A percentile compares a stretch with the other conserved stretches of the same genome.
Conservation (phyloP, 2,329 filamentous ascomycete genomes). For the Pyrenophora graminea region DNA sequence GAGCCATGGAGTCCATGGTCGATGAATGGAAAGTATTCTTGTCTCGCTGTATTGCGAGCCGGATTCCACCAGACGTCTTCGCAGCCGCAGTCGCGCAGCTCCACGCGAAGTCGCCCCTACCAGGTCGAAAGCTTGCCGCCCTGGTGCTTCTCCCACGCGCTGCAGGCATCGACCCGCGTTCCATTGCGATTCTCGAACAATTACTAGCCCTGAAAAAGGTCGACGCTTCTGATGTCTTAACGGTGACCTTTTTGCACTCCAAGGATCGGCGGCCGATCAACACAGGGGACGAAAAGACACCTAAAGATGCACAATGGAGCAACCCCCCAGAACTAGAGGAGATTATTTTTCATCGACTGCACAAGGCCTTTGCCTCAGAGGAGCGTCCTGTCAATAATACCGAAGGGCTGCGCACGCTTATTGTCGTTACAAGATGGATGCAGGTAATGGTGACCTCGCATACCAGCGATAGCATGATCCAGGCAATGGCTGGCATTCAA, state of each 20-base stretch:
- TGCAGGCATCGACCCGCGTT: constrained; percentile 41
- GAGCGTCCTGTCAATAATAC: constrained; percentile 37
- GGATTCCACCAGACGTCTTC: constrained; percentile 41
- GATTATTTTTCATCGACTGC: constrained; percentile 43
- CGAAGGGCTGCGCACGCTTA: constrained; percentile 39
- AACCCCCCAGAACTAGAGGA: constrained; percentile 47
- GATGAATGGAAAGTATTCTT: constrained; percentile 43
- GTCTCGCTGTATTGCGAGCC: constrained; percentile 40
- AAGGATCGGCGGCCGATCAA: constrained; percentile 37
- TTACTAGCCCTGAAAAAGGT: constrained; percentile 39
- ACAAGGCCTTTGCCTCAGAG: constrained; percentile 41
- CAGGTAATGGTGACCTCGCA: constrained; percentile 46
- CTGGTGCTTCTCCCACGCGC: constrained; percentile 41
- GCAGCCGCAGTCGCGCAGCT: constrained; percentile 39
- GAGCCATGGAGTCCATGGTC: constrained; percentile 39
- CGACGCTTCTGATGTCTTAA: constrained; percentile 42
- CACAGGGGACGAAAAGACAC: constrained; percentile 20
- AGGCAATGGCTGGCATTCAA: constrained; percentile 48
- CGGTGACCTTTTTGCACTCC: constrained; percentile 40
- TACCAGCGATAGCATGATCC: constrained; percentile 46
- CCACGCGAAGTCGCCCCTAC: constrained; percentile 39
- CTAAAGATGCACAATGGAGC: constrained; percentile 33
- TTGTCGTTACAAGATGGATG: constrained; percentile 45
- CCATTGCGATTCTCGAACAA: constrained; percentile 42
- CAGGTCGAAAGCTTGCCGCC: constrained; percentile 42